Evolutionary conservation across 2,329 filamentous ascomycete species (phyloP).

Genomic region (Xylariales sp.): DNA sequence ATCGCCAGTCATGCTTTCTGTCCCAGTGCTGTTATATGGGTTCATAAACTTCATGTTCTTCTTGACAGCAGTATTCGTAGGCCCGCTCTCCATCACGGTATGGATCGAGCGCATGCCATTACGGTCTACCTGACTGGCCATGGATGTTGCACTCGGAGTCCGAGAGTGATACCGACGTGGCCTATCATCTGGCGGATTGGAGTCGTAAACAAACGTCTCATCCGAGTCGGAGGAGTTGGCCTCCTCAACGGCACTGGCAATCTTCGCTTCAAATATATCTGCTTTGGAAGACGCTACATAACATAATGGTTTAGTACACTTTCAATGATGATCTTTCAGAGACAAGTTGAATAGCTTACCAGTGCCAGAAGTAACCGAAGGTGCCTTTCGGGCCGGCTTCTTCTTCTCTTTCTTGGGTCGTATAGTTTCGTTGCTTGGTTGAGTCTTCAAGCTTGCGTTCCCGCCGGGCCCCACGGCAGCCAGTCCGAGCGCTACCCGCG

Average conservation of each 20-base stretch:
- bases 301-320: no score
- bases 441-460: slow-evolving; percentile 73
- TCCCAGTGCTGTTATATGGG: slow-evolving; percentile 61
- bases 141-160: slow-evolving; percentile 89
- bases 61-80: slow-evolving; percentile 58
- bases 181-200: slow-evolving; percentile 77
- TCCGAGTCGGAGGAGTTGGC: slow-evolving; percentile 96
- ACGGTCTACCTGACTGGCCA: slow-evolving; percentile 65
- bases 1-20: slow-evolving; percentile 54
- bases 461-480: slow-evolving; percentile 60
- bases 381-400: slow-evolving; percentile 69
- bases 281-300: slow-evolving; percentile 82
- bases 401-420: slow-evolving; percentile 92
- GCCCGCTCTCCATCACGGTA: slow-evolving; percentile 57
- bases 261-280: slow-evolving; percentile 96
- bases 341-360: slow-evolving; percentile 55
- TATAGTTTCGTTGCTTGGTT: slow-evolving; percentile 93
- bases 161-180: slow-evolving; percentile 84
- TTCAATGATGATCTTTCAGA: no score
- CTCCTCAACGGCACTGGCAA: slow-evolving; percentile 93
- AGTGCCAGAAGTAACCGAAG: slow-evolving; percentile 65
- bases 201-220: slow-evolving; percentile 98
- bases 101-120: slow-evolving; percentile 60
- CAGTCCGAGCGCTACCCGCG: slow-evolving; percentile 70
- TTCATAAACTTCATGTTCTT: slow-evolving; percentile 97